phyloP scores from a whole-genome alignment of 768 basidiomycete species.

The Hebeloma cylindrosporum region DNA sequence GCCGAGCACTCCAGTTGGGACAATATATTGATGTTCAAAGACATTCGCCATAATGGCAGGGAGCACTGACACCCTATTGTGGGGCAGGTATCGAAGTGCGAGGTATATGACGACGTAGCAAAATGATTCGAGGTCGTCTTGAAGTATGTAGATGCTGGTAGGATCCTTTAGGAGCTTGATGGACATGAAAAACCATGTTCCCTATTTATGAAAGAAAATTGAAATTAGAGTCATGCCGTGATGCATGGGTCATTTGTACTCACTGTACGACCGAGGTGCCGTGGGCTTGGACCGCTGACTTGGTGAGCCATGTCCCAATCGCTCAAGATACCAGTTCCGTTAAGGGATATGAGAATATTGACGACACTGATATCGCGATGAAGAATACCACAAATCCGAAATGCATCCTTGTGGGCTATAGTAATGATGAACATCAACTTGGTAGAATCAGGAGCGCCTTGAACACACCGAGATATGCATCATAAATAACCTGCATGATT shows the following conservation, averaged over 20 bases:
- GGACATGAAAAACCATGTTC: conserved; percentile 33
- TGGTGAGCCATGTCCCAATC: no score
- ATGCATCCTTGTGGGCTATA: conserved; percentile 24
- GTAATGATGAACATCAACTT: no score
- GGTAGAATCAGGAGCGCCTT: no score
- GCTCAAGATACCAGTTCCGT: conserved; percentile 15
- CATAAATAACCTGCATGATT: conserved; percentile 18
- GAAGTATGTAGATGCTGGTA: conserved; percentile 16
- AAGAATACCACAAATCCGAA: conserved; percentile 9
- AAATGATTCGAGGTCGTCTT: conserved; percentile 34
- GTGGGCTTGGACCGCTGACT: no score
- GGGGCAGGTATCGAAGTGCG: background rate
- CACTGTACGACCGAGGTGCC: conserved; percentile 13
- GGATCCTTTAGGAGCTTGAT: conserved; percentile 18
- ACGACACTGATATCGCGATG: conserved; percentile 26
- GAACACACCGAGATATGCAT: no score
- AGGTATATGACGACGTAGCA: conserved; percentile 8
- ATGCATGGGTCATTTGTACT: background rate
- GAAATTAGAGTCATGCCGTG: background rate
- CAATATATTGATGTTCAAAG: no score
- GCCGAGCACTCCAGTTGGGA: no score
- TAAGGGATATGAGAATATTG: conserved; percentile 21
- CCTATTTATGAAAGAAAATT: conserved; percentile 16
- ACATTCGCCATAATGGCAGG: background rate
- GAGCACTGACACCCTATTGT: background rate